A percentile compares a stretch with the other conserved stretches of the same genome.
Evolutionary conservation across 1,284 basidiomycete genomes (phyloP).

Genomic region (Pholiota adiposa): DNA sequence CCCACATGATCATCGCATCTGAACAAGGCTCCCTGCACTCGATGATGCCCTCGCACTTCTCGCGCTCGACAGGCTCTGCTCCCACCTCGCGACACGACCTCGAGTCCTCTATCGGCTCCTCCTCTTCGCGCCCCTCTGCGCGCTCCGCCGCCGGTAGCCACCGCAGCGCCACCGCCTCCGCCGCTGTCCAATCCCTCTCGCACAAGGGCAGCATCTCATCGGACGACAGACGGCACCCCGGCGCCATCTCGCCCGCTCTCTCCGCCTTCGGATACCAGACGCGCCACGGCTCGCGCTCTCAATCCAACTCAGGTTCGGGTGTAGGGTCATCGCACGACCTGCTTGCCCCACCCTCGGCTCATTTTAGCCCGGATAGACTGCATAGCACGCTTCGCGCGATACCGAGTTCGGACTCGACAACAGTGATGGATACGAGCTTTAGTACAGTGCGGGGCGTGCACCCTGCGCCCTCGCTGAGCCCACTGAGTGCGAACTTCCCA

Average conservation of each 20-base stretch:
- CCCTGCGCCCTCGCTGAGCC: constrained; percentile 21
- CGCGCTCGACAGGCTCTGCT: constrained; percentile 54
- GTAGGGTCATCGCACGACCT: constrained; percentile 4
- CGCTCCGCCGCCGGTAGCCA: constrained; percentile 35
- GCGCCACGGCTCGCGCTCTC: constrained; percentile 14
- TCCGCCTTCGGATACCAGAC: constrained; percentile 45
- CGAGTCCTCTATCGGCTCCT: constrained; percentile 43
- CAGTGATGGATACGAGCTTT: constrained; percentile 17
- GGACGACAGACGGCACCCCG: constrained; percentile 45
- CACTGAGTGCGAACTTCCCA: constrained; percentile 29
- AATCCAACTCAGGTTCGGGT: neutral
- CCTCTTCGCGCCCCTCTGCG: constrained; percentile 53
- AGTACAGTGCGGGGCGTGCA: constrained; percentile 14
- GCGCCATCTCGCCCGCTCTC: constrained; percentile 34
- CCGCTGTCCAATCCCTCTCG: constrained; percentile 46
- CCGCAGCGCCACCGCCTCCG: constrained; percentile 9
- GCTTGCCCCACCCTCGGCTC: constrained; percentile 17
- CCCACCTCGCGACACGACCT: constrained; percentile 44
- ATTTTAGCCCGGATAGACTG: constrained; percentile 19
- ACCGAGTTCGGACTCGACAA: constrained; percentile 30
- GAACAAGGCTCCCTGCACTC: constrained; percentile 67
- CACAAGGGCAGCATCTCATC: constrained; percentile 56
- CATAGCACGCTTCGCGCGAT: constrained; percentile 12
- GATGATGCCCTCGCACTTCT: constrained; percentile 54
- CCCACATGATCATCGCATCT: constrained; percentile 43